Conservation (phyloP, 2,329 filamentous ascomycete genomes). For the Fusarium concolor region DNA sequence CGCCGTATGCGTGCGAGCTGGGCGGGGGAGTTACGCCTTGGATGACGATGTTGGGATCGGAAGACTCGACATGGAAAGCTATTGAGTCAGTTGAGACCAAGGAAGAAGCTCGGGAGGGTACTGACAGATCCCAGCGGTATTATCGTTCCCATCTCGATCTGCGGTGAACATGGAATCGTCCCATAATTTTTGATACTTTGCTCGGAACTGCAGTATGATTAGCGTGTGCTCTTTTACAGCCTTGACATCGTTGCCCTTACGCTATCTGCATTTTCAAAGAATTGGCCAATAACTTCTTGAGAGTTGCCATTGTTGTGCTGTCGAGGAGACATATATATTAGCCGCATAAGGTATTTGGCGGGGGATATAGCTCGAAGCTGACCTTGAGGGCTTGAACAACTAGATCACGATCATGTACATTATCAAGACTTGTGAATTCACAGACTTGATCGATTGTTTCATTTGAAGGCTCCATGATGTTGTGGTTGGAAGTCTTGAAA, state of each 20-base stretch:
- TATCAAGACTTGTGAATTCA: conserved; percentile 55
- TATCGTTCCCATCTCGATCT: conserved; percentile 62
- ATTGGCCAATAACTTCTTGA: conserved; percentile 63
- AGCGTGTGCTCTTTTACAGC: conserved; percentile 17
- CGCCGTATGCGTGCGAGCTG: conserved; percentile 56
- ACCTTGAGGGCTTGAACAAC: conserved; percentile 59
- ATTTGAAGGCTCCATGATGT: conserved; percentile 53
- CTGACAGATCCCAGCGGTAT: conserved; percentile 60
- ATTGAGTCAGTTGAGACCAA: conserved; percentile 41
- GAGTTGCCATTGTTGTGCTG: conserved; percentile 59
- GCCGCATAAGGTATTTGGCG: conserved; percentile 2
- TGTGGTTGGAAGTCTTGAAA: background rate
- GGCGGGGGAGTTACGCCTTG: conserved; percentile 57
- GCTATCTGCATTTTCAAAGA: conserved; percentile 59
- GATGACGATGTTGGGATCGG: conserved; percentile 56
- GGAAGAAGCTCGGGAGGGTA: background rate
- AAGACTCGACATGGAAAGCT: conserved; percentile 69
- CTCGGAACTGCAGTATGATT: conserved; percentile 54
- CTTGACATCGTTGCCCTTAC: conserved; percentile 41
- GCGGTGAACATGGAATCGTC: conserved; percentile 65
- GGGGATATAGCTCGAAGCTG: background rate
- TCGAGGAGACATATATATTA: conserved; percentile 23
- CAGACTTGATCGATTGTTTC: conserved; percentile 55
- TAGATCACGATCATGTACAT: conserved; percentile 53
- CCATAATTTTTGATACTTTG: conserved; percentile 63